Evolutionary conservation across 2,329 filamentous ascomycete genomes (phyloP), one percentile per base, ranked within the genome.

Genomic region (Aureobasidium lini): DNA sequence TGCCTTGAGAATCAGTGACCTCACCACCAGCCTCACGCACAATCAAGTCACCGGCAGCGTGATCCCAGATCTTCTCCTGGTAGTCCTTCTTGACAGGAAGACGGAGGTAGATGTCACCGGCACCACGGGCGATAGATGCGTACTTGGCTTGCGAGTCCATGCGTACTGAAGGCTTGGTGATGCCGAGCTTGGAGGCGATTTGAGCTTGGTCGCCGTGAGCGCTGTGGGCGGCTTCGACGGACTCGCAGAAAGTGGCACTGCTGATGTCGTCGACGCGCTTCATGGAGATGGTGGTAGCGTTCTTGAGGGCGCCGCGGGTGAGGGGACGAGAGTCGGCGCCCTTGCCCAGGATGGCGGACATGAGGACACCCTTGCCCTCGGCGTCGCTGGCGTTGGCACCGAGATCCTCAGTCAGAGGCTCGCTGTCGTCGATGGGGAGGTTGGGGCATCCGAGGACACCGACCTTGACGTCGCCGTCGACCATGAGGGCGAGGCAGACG

Each of bases 81-180:
- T 99, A 99, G 57, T 87, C 86, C 66, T 87, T 88, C 71, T 84
- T 88, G 31, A 90, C 87, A 3, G 94, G 94, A 61, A 99, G 77
- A 57, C 95, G 84, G 60, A 99, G 82, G 76, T 99, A 99, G 65
- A 99, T 86, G 70, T 99, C 94, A 52, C 92, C 94, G 5, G 92
- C 91, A 47, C 94, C 94, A 63, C 94, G 83, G 37, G 94, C 94
- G 71, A 99, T 95, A 37, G 89, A 94, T 63, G 87, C 93, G 76
- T 99, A 99, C 76, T 99, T 99, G 67, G 94, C 93, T 76, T 99
- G 94, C 56, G 90, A 95, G 77, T 99, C 94, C 88, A 99, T 94
- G 64, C 93, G 85, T 62, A 99, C 92, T 66, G 88, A 91, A n/a
- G 88, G 84, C 67, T 84, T 85, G 23, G 88, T 93, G 73, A 99